A percentile compares a stretch with the other conserved stretches of the same genome.
These are phyloP conservation scores for Cardamine chenopodiifolia DNA, from an alignment of 345 rosid genomes.

Conservation along the genomic window DNA sequence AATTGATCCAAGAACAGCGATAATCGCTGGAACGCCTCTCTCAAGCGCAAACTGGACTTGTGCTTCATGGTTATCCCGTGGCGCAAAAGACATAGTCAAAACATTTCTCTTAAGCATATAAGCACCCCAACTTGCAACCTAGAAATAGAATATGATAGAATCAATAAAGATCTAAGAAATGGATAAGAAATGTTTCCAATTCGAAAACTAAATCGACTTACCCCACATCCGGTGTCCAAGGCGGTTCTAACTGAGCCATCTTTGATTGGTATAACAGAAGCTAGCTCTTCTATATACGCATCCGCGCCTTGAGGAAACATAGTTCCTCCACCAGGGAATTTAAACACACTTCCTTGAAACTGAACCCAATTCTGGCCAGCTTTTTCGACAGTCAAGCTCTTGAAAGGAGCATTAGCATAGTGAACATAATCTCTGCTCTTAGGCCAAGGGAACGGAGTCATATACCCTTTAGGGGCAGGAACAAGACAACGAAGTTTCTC, in stretches of 20 bases:
- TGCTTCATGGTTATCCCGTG: slow-evolving; percentile 94
- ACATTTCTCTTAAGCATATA: slow-evolving; percentile 86
- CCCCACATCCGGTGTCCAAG: slow-evolving; percentile 96
- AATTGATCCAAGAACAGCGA: slow-evolving; percentile 91
- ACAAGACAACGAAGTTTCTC: slow-evolving; percentile 84
- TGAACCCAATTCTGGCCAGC: slow-evolving; percentile 94
- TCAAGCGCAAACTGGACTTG: slow-evolving; percentile 99
- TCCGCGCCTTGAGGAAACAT: slow-evolving; percentile 99
- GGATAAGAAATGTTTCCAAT: not conserved
- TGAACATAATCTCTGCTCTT: slow-evolving; percentile 89
- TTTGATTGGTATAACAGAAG: slow-evolving; percentile 81
- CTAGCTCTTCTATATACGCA: slow-evolving; percentile 87
- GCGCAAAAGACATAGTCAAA: slow-evolving; percentile 92
- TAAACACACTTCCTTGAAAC: slow-evolving; percentile 85
- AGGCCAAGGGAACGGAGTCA: slow-evolving; percentile 94
- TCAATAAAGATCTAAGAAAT: not conserved
- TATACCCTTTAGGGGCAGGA: slow-evolving; percentile 93
- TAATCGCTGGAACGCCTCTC: slow-evolving; percentile 91
- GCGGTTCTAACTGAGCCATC: slow-evolving; percentile 95
- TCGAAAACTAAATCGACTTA: slow-evolving; percentile 39
- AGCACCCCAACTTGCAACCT: slow-evolving; percentile 99
- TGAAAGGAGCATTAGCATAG: slow-evolving; percentile 91
- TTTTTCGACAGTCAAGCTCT: slow-evolving; percentile 84
- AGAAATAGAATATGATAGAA: not conserved
- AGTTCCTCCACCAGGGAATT: slow-evolving; percentile 98